These are phyloP conservation scores for Curvularia hawaiiensis DNA, from an alignment of 2,329 filamentous ascomycete genomes.

Conservation along the genomic window DNA sequence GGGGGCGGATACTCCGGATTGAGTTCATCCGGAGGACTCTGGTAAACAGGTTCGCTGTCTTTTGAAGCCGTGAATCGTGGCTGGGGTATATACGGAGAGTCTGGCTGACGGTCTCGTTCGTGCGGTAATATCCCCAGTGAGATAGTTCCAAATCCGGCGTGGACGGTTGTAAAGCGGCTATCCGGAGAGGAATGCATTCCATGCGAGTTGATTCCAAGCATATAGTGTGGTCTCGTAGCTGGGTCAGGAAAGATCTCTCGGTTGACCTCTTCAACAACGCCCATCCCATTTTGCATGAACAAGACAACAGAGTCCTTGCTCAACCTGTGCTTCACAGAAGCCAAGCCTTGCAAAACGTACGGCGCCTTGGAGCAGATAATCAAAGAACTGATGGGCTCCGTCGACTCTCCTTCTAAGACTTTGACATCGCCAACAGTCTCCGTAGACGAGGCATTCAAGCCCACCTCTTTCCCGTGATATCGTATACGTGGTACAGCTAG, in stretches of 20 bases:
- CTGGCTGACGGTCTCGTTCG: conserved; percentile 37
- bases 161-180: conserved; percentile 58
- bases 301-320: conserved; percentile 72
- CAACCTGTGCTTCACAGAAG: conserved; percentile 70
- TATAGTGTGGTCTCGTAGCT: conserved; percentile 71
- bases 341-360: conserved; percentile 69
- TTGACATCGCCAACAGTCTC: conserved; percentile 12
- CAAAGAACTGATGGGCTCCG: conserved; percentile 69
- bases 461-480: conserved; percentile 47
- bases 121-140: conserved; percentile 59
- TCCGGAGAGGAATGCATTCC: conserved; percentile 54
- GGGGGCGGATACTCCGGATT: conserved; percentile 23
- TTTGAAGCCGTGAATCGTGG: conserved; percentile 19
- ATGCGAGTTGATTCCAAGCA: conserved; percentile 71
- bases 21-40: conserved; percentile 20
- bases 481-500: conserved; percentile 44
- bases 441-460: conserved; percentile 15
- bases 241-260: conserved; percentile 71
- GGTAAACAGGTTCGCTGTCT: conserved; percentile 6
- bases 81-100: conserved; percentile 32
- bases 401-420: conserved; percentile 34
- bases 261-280: conserved; percentile 79
- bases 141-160: conserved; percentile 65
- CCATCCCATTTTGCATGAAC: conserved; percentile 81
- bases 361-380: conserved; percentile 79